Evolutionary conservation across 2,329 filamentous ascomycete genomes (phyloP).

Genomic region (Chrysoporthe austroafricana): DNA sequence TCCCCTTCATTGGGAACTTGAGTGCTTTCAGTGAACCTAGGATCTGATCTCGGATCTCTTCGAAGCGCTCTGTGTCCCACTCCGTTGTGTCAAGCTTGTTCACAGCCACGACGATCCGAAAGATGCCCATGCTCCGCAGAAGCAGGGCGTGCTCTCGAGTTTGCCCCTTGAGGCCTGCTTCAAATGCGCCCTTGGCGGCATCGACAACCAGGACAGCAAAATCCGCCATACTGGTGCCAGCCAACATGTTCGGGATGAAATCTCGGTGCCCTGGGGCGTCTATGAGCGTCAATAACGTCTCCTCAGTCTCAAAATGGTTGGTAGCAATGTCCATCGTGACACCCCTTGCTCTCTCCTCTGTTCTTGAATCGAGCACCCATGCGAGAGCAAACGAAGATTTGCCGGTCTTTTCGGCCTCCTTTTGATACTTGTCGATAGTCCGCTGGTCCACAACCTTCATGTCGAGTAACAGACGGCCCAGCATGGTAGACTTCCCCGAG

Average conservation of each 20-base stretch:
- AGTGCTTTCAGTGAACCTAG: slow-evolving; percentile 80
- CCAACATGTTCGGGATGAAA: slow-evolving; percentile 99
- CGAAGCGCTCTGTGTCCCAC: slow-evolving; percentile 83
- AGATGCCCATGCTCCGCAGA: slow-evolving; percentile 87
- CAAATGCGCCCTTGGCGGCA: slow-evolving; percentile 86
- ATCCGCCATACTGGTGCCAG: slow-evolving; percentile 92
- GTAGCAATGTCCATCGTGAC: slow-evolving; percentile 97
- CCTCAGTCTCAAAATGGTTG: slow-evolving; percentile 89
- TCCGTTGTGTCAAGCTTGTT: slow-evolving; percentile 91
- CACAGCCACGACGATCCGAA: slow-evolving; percentile 84
- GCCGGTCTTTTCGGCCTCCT: slow-evolving; percentile 87
- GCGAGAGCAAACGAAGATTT: slow-evolving; percentile 96
- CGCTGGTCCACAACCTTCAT: slow-evolving; percentile 85
- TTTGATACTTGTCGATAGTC: slow-evolving; percentile 84
- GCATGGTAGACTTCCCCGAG: slow-evolving; percentile 95
- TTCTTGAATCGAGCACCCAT: slow-evolving; percentile 93
- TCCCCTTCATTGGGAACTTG: slow-evolving; percentile 79
- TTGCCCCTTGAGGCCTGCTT: slow-evolving; percentile 90
- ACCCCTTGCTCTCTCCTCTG: slow-evolving; percentile 85
- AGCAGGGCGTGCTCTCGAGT: slow-evolving; percentile 92
- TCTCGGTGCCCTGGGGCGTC: slow-evolving; percentile 94
- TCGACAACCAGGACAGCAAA: slow-evolving; percentile 95
- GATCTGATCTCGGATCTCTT: slow-evolving; percentile 83
- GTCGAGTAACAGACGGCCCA: slow-evolving; percentile 92
- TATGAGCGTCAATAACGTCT: slow-evolving; percentile 87